Base-by-base conservation (phyloP, 2,329 filamentous ascomycete genomes). In the Nemania abortiva region DNA sequence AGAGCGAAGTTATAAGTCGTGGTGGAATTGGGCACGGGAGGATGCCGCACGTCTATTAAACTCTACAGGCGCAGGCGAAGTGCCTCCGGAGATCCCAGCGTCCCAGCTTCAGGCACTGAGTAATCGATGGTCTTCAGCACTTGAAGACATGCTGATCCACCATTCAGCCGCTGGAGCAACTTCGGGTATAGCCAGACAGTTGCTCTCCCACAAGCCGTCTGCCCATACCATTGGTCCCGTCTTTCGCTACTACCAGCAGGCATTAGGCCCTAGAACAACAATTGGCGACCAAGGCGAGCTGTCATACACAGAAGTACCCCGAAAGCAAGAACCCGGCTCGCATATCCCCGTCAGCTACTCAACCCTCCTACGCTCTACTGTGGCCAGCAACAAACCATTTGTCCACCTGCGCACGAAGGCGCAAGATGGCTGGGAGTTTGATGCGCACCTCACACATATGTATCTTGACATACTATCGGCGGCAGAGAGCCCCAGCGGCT, bases 1-100 rank as follows among this genome's bases (percentile, higher is more conserved):
- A 82, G 95, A 95, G 37, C 92, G 96, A 79, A 90, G 96, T 10
- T 99, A 99, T 83, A 95, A 98, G 81, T 98, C 96, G 0, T 97
- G 94, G 0, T 99, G 96, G 96, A 99, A 99, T 82, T 99, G 96
- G 96, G 96, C 94, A 70, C 92, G 96, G 56, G 96, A 99, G 80
- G 96, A 99, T 81, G 95, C 95, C 31, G 58, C 65, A 5, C 69
- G 58, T 20, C 55, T 70, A 50, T 29, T 70, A 20, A 55, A 55
- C 20, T 22, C 20, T 18, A 27, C 18, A 39, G 18, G 29, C 20
- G 18, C 53, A 55, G 29, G 9, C 6, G 53, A 6, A 31, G 29
- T 15, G n/a, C n/a, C 7, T 24, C 31, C n/a, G n/a, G 31, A 55
- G 20, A 37, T 68, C n/a, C 37, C 65, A 10, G 18, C 45, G 13